Conservation (phyloP, 73 alveolate species). For the Halteria grandinella region DNA sequence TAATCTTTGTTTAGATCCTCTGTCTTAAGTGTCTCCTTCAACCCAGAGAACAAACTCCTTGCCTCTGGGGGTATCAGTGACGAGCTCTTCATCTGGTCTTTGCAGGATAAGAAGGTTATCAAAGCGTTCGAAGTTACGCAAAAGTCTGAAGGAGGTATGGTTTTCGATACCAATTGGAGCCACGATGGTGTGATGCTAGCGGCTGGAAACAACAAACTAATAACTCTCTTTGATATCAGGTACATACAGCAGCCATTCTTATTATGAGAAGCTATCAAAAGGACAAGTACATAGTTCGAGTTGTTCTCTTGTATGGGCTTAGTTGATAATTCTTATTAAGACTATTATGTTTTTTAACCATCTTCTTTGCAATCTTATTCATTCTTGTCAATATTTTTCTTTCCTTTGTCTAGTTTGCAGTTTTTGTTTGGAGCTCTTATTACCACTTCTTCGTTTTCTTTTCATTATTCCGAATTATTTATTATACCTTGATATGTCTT, state of each 20-base stretch:
- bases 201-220: conserved; percentile 37
- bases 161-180: conserved; percentile 61
- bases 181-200: conserved; percentile 63
- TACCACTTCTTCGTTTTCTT: no score
- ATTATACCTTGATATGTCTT: no score
- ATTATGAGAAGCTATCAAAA: conserved; percentile 26
- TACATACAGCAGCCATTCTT: background rate
- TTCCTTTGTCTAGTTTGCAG: no score
- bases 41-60: conserved; percentile 62
- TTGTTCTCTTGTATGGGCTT: no score
- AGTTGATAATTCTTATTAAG: no score
- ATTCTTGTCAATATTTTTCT: no score
- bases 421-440: no score
- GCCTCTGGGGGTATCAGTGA: conserved; percentile 53
- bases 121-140: conserved; percentile 18
- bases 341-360: no score
- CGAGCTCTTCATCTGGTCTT: conserved; percentile 58
- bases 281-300: no score
- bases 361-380: no score
- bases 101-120: conserved; percentile 51
- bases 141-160: background rate
- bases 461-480: no score
- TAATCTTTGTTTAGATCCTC: background rate
- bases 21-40: conserved; percentile 43
- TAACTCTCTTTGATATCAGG: conserved; percentile 51